phyloP scores from a whole-genome alignment of 2,329 filamentous ascomycete genomes.

The Exophiala oligosperma region DNA sequence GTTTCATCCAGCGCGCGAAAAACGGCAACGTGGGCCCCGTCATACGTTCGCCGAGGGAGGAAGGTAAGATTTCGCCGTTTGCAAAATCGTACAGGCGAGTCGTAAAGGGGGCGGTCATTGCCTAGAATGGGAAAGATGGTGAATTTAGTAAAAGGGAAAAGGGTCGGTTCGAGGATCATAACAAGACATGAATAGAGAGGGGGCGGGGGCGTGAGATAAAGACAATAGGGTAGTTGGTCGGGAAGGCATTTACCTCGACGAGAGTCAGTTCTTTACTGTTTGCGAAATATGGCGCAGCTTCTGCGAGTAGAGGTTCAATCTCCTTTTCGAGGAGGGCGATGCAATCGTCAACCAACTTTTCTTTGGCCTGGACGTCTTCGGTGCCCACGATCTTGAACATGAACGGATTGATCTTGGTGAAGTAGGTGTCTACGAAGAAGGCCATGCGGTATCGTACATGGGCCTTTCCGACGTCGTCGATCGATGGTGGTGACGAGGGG shows the following conservation, averaged over 20 bases:
- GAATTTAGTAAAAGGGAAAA: neutral
- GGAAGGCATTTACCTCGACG: conserved; percentile 62
- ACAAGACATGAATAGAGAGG: neutral
- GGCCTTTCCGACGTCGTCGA: conserved; percentile 54
- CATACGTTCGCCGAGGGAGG: conserved; percentile 44
- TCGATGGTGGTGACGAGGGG: conserved; percentile 5
- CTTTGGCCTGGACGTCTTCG: conserved; percentile 51
- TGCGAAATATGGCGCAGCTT: conserved; percentile 60
- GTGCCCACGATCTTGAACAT: conserved; percentile 52
- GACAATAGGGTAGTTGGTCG: neutral
- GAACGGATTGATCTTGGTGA: conserved; percentile 57
- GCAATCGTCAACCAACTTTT: conserved; percentile 51
- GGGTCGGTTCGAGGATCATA: neutral
- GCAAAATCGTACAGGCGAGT: conserved; percentile 58
- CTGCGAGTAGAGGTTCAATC: conserved; percentile 66
- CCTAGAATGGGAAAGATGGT: conserved; percentile 42
- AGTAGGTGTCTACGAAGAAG: conserved; percentile 73
- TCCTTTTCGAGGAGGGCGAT: conserved; percentile 64
- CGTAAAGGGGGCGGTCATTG: conserved; percentile 66
- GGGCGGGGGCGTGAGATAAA: too few relatives aligned
- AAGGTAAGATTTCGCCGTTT: conserved; percentile 50
- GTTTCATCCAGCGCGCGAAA: conserved; percentile 67
- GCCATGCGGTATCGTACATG: conserved; percentile 65
- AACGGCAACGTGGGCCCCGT: conserved; percentile 53
- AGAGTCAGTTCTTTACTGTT: conserved; percentile 66